These are phyloP conservation scores for Phytophthora agathidicida DNA, from an alignment of 352 stramenopile species.

Conservation along the genomic window DNA sequence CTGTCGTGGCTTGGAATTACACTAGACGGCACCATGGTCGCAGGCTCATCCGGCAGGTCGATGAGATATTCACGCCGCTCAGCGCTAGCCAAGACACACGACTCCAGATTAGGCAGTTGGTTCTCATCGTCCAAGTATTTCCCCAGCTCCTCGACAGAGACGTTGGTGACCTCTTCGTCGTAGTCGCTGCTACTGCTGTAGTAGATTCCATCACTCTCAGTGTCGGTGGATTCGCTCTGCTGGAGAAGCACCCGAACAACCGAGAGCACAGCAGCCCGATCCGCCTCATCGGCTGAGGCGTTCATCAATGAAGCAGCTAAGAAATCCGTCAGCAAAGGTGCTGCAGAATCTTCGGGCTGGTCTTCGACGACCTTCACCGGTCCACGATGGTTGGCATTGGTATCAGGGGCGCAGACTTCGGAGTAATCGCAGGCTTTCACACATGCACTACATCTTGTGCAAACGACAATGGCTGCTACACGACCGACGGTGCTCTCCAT, in stretches of 20 bases:
- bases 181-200: not conserved
- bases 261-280: conserved; percentile 28
- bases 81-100: conserved; percentile 43
- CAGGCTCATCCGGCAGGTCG: conserved; percentile 27
- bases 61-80: conserved; percentile 44
- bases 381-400: conserved; percentile 14
- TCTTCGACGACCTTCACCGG: conserved; percentile 28
- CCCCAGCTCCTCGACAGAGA: conserved; percentile 6
- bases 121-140: conserved; percentile 20
- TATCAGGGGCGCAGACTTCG: conserved; percentile 11
- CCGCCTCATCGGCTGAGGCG: not conserved
- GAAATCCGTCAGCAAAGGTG: conserved; percentile 34
- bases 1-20: conserved; percentile 41
- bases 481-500: conserved; percentile 28
- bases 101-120: conserved; percentile 17
- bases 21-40: conserved; percentile 21
- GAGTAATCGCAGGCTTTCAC: conserved; percentile 37
- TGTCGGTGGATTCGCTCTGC: conserved; percentile 11
- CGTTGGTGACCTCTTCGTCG: not conserved
- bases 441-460: conserved; percentile 20
- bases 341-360: conserved; percentile 5
- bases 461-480: conserved; percentile 31
- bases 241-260: conserved; percentile 39
- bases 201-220: not conserved
- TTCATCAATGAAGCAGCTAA: conserved; percentile 34